Conservation (phyloP, 2,329 filamentous ascomycete genomes). For the Microcyclospora pomicola region DNA sequence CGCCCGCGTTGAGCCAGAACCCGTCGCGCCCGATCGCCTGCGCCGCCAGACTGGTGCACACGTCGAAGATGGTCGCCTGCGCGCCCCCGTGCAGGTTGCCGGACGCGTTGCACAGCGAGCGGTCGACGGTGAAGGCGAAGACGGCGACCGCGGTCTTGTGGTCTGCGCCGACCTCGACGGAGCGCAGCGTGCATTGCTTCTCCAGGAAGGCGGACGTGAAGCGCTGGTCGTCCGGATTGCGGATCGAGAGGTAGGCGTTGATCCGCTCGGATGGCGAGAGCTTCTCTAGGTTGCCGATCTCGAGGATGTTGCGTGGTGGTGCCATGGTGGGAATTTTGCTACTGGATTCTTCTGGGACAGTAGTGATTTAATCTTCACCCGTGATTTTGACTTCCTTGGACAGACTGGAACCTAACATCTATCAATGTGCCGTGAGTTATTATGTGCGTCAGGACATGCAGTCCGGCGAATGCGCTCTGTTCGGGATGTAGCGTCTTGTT, state of each 20-base stretch:
- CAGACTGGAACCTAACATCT: no score
- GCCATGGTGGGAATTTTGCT: no score
- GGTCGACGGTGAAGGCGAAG: conserved; percentile 32
- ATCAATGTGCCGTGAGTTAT: no score
- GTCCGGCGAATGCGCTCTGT: no score
- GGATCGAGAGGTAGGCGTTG: conserved; percentile 6
- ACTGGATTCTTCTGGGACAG: no score
- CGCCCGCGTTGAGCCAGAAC: conserved; percentile 33
- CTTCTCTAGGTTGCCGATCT: conserved; percentile 6
- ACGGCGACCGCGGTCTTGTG: conserved; percentile 7
- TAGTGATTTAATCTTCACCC: no score
- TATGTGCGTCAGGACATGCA: no score
- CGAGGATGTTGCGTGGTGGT: no score
- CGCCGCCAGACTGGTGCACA: conserved; percentile 32
- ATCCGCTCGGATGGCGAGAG: conserved; percentile 13
- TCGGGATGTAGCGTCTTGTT: no score
- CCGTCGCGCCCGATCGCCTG: conserved; percentile 14
- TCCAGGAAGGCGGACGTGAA: conserved; percentile 9
- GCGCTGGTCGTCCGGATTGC: conserved; percentile 3
- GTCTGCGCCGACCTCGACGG: no score
- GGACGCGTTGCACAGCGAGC: conserved; percentile 33
- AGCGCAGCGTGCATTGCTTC: conserved; percentile 12
- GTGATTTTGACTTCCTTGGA: no score
- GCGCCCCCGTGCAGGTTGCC: conserved; percentile 41
- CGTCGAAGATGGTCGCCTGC: conserved; percentile 39